Conservation (phyloP, 1,139 yeast species). For the Pichia sp. region DNA sequence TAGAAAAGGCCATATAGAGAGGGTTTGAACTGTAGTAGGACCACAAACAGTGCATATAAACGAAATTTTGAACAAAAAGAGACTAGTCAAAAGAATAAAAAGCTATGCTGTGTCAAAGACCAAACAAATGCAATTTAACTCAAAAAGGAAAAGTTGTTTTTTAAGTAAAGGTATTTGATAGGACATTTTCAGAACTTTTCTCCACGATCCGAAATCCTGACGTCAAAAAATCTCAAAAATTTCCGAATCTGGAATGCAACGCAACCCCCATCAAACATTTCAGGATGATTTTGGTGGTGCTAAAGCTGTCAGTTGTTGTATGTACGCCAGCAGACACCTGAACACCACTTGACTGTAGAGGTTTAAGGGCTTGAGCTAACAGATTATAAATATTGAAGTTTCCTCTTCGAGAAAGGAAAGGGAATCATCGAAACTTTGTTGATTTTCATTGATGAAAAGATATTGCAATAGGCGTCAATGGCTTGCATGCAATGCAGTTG, state of each 20-base stretch:
- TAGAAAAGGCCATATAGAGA: too few relatives aligned
- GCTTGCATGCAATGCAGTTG: not conserved
- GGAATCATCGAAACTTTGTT: not conserved
- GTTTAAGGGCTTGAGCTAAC: too few relatives aligned
- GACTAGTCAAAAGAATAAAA: not conserved
- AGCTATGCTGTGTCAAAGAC: not conserved
- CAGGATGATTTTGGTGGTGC: too few relatives aligned
- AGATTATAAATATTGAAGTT: not conserved
- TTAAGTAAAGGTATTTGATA: not conserved
- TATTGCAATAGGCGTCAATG: not conserved
- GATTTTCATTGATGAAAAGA: not conserved
- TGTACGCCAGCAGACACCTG: too few relatives aligned
- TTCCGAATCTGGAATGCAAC: not conserved
- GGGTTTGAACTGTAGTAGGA: too few relatives aligned
- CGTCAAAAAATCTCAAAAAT: not conserved
- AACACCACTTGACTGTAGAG: too few relatives aligned
- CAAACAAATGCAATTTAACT: not conserved
- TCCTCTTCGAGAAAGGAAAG: slow-evolving; percentile 6
- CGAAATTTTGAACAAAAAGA: too few relatives aligned
- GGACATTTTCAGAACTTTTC: not conserved
- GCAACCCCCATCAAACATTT: not conserved
- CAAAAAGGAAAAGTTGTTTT: not conserved
- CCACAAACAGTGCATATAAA: too few relatives aligned
- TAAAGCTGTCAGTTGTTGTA: too few relatives aligned
- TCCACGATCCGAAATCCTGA: not conserved